These are phyloP conservation scores for Monilinia aucupariae DNA, from an alignment of 2,329 filamentous ascomycete genomes.

Conservation along the genomic window DNA sequence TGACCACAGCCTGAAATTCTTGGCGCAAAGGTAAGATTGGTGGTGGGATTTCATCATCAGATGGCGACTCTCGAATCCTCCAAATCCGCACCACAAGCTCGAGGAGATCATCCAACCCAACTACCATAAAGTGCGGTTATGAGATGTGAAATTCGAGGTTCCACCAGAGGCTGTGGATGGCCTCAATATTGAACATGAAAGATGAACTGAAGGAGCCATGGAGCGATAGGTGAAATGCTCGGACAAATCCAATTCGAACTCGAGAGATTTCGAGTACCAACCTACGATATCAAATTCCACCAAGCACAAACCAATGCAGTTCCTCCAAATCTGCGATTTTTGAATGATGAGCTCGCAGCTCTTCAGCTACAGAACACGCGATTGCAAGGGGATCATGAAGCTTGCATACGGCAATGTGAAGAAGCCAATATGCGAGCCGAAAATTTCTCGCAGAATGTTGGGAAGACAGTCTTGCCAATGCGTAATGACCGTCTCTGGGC, in stretches of 20 bases:
- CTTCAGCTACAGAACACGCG: not conserved
- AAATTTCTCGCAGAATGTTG: not conserved
- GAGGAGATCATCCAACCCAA: not conserved
- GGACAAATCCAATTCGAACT: not conserved
- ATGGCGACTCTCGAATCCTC: not conserved
- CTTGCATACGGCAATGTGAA: not conserved
- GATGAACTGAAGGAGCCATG: no score
- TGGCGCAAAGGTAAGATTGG: not conserved
- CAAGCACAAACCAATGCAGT: not conserved
- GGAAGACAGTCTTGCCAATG: no score
- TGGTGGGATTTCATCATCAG: no score
- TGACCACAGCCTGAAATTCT: not conserved
- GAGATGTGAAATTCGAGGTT: not conserved
- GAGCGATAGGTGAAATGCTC: not conserved
- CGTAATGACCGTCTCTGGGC: no score
- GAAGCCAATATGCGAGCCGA: not conserved
- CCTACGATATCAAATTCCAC: not conserved
- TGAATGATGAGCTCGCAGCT: not conserved
- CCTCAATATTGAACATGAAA: no score
- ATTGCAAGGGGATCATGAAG: not conserved
- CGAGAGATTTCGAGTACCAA: not conserved
- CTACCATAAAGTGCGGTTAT: not conserved
- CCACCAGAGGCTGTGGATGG: not conserved
- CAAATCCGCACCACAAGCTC: not conserved
- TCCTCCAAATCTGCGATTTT: not conserved